phyloP scores from a whole-genome alignment of 1,284 basidiomycete genomes.

The Tilletia walkeri region DNA sequence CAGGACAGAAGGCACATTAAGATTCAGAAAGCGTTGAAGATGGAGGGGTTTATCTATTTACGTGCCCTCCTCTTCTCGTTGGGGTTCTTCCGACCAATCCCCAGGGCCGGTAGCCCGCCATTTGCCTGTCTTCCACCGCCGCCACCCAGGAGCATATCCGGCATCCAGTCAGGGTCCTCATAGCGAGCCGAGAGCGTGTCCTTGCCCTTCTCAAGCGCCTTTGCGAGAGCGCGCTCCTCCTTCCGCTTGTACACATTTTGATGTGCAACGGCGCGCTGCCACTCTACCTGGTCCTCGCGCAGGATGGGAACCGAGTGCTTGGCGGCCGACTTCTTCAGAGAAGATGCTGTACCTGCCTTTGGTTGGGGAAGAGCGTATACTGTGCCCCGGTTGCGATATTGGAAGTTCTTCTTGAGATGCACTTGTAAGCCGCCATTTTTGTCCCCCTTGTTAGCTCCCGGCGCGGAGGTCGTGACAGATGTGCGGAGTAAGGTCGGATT shows the following conservation, averaged over 20 bases:
- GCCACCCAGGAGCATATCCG: conserved; percentile 39
- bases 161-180: conserved; percentile 51
- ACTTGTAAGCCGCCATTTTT: conserved; percentile 39
- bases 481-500: conserved; percentile 86
- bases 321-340: conserved; percentile 33
- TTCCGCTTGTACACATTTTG: conserved; percentile 24
- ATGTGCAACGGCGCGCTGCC: conserved; percentile 41
- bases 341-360: conserved; percentile 66
- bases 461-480: conserved; percentile 63
- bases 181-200: conserved; percentile 48
- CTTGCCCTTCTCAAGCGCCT: conserved; percentile 39
- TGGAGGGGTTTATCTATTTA: conserved; percentile 18
- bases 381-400: conserved; percentile 87
- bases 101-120: conserved; percentile 45
- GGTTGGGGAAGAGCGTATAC: conserved; percentile 90
- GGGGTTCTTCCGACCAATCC: conserved; percentile 52
- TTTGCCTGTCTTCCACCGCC: conserved; percentile 1
- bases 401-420: conserved; percentile 64
- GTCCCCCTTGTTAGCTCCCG: conserved; percentile 13
- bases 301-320: conserved; percentile 35
- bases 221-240: conserved; percentile 35
- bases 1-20: too few relatives aligned
- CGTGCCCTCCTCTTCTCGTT: conserved; percentile 38
- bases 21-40: too few relatives aligned
- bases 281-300: conserved; percentile 54